phyloP scores from a whole-genome alignment of 1,284 basidiomycete genomes.

The Macrocystidia cucumis region DNA sequence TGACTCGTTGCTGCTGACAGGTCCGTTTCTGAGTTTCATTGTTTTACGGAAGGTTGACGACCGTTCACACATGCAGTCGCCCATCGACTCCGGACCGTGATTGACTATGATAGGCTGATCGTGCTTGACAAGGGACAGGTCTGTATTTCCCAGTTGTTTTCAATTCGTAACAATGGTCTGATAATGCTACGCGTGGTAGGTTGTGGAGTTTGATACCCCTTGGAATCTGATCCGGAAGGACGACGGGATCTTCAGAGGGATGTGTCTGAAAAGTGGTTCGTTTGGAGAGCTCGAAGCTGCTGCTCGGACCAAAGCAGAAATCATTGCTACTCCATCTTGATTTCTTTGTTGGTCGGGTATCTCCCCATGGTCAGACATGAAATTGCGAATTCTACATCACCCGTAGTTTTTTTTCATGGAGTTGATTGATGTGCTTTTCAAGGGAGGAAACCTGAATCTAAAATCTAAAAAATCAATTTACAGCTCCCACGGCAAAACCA shows the following conservation, averaged over 20 bases:
- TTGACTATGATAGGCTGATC: conserved; percentile 76
- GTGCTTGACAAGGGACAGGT: conserved; percentile 74
- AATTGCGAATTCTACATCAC: no score
- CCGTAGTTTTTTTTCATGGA: no score
- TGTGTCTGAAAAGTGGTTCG: conserved; percentile 80
- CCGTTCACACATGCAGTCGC: conserved; percentile 36
- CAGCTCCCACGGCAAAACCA: no score
- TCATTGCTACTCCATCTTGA: no score
- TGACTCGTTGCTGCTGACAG: conserved; percentile 50
- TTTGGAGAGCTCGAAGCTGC: conserved; percentile 60
- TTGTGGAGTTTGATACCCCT: conserved; percentile 83
- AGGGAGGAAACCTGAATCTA: no score
- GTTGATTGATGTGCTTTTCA: no score
- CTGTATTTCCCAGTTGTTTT: conserved; percentile 7
- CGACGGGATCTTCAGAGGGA: conserved; percentile 66
- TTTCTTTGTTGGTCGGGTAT: no score
- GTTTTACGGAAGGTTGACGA: conserved; percentile 2
- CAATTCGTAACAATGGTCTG: neutral
- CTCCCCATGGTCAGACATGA: no score
- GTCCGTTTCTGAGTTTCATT: conserved; percentile 21
- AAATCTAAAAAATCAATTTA: no score
- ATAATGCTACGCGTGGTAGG: conserved; percentile 16
- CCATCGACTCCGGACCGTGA: conserved; percentile 66
- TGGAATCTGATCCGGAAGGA: conserved; percentile 67
- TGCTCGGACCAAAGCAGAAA: conserved; percentile 44